Evolutionary conservation across 2,329 filamentous ascomycete species (phyloP).

Genomic region (Diaporthe vaccinii): DNA sequence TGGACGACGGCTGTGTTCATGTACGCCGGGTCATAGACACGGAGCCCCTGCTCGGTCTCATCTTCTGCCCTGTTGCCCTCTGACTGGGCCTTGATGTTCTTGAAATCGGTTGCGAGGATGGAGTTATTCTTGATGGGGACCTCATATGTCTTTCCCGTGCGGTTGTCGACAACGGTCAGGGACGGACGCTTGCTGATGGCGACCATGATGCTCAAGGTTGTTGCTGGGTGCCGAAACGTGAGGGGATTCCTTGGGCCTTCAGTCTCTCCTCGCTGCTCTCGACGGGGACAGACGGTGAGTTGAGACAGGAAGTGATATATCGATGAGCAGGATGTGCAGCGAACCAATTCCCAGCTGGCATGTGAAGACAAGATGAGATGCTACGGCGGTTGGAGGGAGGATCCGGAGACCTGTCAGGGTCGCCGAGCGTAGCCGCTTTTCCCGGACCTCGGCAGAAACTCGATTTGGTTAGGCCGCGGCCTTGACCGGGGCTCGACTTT

Average conservation of each 20-base stretch:
- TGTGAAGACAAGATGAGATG: constrained; percentile 20
- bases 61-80: constrained; percentile 55
- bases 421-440: constrained; percentile 31
- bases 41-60: constrained; percentile 63
- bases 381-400: not conserved
- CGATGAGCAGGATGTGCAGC: not conserved
- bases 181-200: constrained; percentile 49
- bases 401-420: constrained; percentile 21
- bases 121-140: constrained; percentile 64
- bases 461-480: constrained; percentile 1
- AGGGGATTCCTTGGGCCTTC: not conserved
- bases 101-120: constrained; percentile 64
- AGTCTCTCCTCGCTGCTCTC: not conserved
- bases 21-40: constrained; percentile 65
- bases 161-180: constrained; percentile 63
- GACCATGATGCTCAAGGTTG: constrained; percentile 44
- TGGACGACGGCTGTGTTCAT: constrained; percentile 66
- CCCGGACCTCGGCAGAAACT: constrained; percentile 31
- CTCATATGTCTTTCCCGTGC: constrained; percentile 62
- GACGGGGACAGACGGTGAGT: not conserved
- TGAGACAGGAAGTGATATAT: not conserved
- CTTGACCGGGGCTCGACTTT: not conserved
- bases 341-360: constrained; percentile 7
- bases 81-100: constrained; percentile 59
- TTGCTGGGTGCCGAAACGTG: not conserved